Conservation (phyloP, 2,329 filamentous ascomycete species). For the Aureobasidium sp. region DNA sequence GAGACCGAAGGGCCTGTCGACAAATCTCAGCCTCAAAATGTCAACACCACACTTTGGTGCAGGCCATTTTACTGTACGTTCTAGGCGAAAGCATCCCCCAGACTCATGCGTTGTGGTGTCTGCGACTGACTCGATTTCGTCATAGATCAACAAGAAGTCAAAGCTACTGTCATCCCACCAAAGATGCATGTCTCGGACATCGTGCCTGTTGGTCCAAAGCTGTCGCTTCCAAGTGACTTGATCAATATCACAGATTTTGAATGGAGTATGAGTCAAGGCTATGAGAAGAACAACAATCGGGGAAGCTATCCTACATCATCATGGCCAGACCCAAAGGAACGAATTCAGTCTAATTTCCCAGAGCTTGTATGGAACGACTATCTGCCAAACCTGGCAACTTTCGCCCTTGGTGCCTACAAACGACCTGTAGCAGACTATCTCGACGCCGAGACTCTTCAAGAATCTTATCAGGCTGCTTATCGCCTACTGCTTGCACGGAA, state of each 20-base stretch:
- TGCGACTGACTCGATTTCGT: neutral
- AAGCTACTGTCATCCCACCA: slow-evolving; percentile 29
- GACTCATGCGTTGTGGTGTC: neutral
- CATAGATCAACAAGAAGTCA: slow-evolving; percentile 32
- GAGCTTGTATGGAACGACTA: slow-evolving; percentile 8
- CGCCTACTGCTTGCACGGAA: slow-evolving; percentile 32
- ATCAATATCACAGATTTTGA: slow-evolving; percentile 35
- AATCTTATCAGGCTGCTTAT: slow-evolving; percentile 33
- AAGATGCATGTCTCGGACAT: slow-evolving; percentile 16
- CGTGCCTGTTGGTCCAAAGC: slow-evolving; percentile 17
- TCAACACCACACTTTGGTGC: slow-evolving; percentile 35
- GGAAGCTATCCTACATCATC: slow-evolving; percentile 15
- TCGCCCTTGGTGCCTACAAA: slow-evolving; percentile 27
- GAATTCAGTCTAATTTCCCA: neutral
- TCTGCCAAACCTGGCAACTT: slow-evolving; percentile 28
- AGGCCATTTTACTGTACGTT: slow-evolving; percentile 31
- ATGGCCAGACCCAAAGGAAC: slow-evolving; percentile 17
- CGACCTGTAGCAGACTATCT: slow-evolving; percentile 25
- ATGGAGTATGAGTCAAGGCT: slow-evolving; percentile 22
- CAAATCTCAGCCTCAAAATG: neutral
- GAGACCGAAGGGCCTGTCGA: neutral
- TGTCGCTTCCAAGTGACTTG: slow-evolving; percentile 17
- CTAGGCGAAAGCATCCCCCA: neutral
- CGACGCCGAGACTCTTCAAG: slow-evolving; percentile 24
- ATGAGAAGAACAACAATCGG: slow-evolving; percentile 9